Evolutionary conservation across 176 grass and related monocot species (phyloP), one percentile per base, ranked within the genome.

Genomic region (Echinochloa phyllopogon): DNA sequence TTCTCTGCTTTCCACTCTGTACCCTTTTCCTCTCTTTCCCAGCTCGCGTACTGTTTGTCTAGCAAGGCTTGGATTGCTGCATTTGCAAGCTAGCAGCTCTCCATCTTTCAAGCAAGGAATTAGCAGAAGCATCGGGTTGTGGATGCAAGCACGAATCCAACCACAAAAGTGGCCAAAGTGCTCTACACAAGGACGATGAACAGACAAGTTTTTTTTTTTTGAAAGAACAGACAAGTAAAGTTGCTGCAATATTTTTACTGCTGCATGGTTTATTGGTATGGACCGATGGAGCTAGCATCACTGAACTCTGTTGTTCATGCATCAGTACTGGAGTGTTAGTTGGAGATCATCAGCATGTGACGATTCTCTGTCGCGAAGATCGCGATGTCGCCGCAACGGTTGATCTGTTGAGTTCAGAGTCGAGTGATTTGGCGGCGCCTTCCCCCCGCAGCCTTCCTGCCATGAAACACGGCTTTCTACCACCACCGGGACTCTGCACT

Each of bases 91-190:
- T 24, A 77, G 1, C 20, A 65, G 10, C 44, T 51, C 42, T 16
- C 27, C 77, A 38, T n/a, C 27, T 65, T 33, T 49, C 10, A 66
- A 66, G 76, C 59, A 79, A 79, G 76, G 76, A 65, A 65, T 64
- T 48, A 18, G 23, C 25, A 75, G 29, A 10, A 39, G 17, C 10
- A 21, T 3, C 50, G 6, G 27, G 33, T 6, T 45, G 76, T 60
- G 24, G 15, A 16, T 33, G 24, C 42, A 37, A 18, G 25, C 59
- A 49, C 17, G 17, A 62, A 77, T 43, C 56, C 24, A 79, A 78
- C 41, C 16, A 18, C 57, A 20, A 60, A 77, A 57, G 13, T 49
- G 6, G 13, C 23, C 61, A 64, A 29, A 33, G 29, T 33, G 29
- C 29, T 33, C 29, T 33, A 33, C 29, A 33, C 29, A 33, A 33